Evolutionary conservation across 768 basidiomycete species (phyloP).

Genomic region (Boletus patriciae): DNA sequence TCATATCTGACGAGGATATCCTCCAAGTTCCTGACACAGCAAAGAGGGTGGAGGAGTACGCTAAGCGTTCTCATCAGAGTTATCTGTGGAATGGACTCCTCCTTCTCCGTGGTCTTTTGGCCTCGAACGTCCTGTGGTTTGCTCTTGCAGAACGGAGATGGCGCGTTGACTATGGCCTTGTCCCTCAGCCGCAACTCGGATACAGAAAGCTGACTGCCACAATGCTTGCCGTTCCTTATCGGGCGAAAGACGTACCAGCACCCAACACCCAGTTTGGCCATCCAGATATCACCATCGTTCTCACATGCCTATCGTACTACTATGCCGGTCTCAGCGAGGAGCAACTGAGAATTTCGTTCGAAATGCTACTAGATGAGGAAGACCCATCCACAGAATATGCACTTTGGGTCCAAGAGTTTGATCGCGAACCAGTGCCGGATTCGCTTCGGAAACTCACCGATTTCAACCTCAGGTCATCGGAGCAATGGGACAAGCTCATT

Average conservation of each 20-base stretch:
- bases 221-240: constrained; percentile 35
- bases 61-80: background rate
- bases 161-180: constrained; percentile 35
- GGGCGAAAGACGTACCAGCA: constrained; percentile 36
- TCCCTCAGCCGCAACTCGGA: no score
- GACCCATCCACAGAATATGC: constrained; percentile 3
- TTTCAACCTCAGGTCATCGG: constrained; percentile 4
- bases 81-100: background rate
- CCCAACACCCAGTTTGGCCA: constrained; percentile 36
- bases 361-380: constrained; percentile 1
- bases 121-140: constrained; percentile 24
- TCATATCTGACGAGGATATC: constrained; percentile 11
- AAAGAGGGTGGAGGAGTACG: constrained; percentile 2
- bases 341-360: background rate
- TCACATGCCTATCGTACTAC: constrained; percentile 37
- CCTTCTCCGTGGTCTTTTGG: constrained; percentile 34
- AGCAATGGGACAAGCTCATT: constrained; percentile 3
- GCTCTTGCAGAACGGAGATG: constrained; percentile 32
- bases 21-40: background rate
- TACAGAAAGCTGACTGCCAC: no score
- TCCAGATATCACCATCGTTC: constrained; percentile 33
- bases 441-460: background rate
- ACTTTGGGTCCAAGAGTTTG: background rate
- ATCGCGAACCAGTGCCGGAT: background rate
- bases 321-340: constrained; percentile 14